Evolutionary conservation across 192 early-diverging fungal genomes (phyloP), one percentile per base, ranked within the genome.

Genomic region (Coemansia sp.): DNA sequence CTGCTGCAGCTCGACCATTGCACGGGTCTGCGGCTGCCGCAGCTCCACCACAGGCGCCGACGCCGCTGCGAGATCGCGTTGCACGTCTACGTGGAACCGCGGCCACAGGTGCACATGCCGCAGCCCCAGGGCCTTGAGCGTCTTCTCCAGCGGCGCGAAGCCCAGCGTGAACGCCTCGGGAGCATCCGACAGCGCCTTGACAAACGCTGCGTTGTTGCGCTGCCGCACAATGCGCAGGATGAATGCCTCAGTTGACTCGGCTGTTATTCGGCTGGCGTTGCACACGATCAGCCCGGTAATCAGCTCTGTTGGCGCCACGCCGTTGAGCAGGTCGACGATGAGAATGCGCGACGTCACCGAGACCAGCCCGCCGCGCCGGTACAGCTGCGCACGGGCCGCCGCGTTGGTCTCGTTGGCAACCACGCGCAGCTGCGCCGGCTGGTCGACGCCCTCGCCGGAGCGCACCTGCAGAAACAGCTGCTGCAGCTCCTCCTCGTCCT

Each of bases 141-240:
- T 84, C 67, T 88, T 89, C 50, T 97, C 92, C 7, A 97, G 60
- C 18, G 93, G 93, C 41, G 87, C 84, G 53, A 95, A 87, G 19
- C 93, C 92, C 48, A 78, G 49, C 1, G 81, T 80, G 52, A 98
- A 89, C 0, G 81, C 46, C 47, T 92, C 89, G 8, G 95, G 92
- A 15, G 79, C 68, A 47, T 97, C 93, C 29, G 91, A 91, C 41
- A 98, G 87, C 0, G 93, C 96, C 59, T 95, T 94, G 64, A 98
- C 91, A 46, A 96, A 98, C 3, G 87, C 88, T 37, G 80, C 53
- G 37, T 84, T 77, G 72, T 97, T 97, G 9, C 82, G 67, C 45
- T 90, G 77, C 7, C 90, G 80, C 50, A 85, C 81, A 13, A 98
- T 60, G 9, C 92, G 79, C 20, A 97, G 57, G 29, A 96, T 90